These are phyloP conservation scores for Corylus avellana DNA, from an alignment of 306 rosid genomes.

Conservation along the genomic window DNA sequence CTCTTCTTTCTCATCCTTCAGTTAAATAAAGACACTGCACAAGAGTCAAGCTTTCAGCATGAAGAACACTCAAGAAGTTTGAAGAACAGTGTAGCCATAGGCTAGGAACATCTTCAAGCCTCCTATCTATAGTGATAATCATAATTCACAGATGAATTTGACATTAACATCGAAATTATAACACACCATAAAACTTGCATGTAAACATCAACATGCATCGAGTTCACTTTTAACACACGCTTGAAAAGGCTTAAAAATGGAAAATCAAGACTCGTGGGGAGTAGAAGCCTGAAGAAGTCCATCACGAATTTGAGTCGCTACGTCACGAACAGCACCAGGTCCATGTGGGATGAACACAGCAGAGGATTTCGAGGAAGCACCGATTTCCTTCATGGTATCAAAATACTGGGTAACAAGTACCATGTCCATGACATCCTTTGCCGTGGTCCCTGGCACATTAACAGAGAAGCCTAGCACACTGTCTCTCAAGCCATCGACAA, in stretches of 20 bases:
- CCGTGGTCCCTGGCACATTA: conserved; percentile 88
- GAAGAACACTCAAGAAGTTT: not conserved
- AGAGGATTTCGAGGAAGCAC: conserved; percentile 85
- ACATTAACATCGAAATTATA: not conserved
- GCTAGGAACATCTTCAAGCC: not conserved
- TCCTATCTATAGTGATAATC: not conserved
- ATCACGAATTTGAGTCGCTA: conserved; percentile 83
- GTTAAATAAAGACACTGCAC: not conserved
- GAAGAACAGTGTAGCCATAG: not conserved
- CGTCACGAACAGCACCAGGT: conserved; percentile 92
- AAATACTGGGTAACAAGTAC: conserved; percentile 94
- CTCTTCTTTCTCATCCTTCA: not conserved
- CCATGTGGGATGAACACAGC: conserved; percentile 98
- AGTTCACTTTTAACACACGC: not conserved
- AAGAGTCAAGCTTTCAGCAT: not conserved
- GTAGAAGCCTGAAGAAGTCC: conserved; percentile 83
- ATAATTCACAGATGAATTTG: not conserved
- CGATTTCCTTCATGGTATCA: conserved; percentile 97
- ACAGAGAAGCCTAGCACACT: conserved; percentile 87
- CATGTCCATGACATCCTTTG: conserved; percentile 98
- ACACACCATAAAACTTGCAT: conserved; percentile 15
- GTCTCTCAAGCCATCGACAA: conserved; percentile 88
- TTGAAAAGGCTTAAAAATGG: not conserved
- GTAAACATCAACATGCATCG: not conserved
- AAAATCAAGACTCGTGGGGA: conserved; percentile 37